Conservation (phyloP, 352 stramenopile species). For the Blastocystis sp. region DNA sequence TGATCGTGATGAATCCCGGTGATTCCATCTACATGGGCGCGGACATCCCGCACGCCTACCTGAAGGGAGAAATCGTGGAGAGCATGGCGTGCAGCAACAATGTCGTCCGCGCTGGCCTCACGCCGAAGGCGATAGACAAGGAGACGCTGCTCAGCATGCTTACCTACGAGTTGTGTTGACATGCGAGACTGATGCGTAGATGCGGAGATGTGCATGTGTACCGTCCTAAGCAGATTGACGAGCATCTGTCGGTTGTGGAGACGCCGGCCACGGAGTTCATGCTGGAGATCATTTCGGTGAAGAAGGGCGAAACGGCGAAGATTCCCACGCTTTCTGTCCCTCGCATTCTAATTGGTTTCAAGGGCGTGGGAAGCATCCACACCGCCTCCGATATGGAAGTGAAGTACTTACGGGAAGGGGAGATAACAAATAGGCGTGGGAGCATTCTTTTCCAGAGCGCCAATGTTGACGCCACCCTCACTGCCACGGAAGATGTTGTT, state of each 20-base stretch:
- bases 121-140: slow-evolving; percentile 98
- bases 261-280: slow-evolving; percentile 56
- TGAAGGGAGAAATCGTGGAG: slow-evolving; percentile 88
- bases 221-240: neutral
- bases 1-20: slow-evolving; percentile 87
- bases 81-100: slow-evolving; percentile 99
- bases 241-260: slow-evolving; percentile 31
- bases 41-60: slow-evolving; percentile 99
- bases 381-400: neutral
- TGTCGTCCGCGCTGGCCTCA: slow-evolving; percentile 94
- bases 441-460: slow-evolving; percentile 64
- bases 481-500: slow-evolving; percentile 27
- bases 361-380: neutral
- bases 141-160: slow-evolving; percentile 92
- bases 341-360: slow-evolving; percentile 43
- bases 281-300: slow-evolving; percentile 40
- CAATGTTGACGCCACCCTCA: neutral
- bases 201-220: slow-evolving; percentile 21
- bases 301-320: slow-evolving; percentile 33
- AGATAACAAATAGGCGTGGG: slow-evolving; percentile 13
- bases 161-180: slow-evolving; percentile 81
- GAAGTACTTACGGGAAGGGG: neutral
- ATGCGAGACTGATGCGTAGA: neutral
- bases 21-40: slow-evolving; percentile 94
- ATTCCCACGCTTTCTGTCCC: slow-evolving; percentile 29